Evolutionary conservation across 2,329 filamentous ascomycete genomes (phyloP).

Genomic region (Blastomyces silverae): DNA sequence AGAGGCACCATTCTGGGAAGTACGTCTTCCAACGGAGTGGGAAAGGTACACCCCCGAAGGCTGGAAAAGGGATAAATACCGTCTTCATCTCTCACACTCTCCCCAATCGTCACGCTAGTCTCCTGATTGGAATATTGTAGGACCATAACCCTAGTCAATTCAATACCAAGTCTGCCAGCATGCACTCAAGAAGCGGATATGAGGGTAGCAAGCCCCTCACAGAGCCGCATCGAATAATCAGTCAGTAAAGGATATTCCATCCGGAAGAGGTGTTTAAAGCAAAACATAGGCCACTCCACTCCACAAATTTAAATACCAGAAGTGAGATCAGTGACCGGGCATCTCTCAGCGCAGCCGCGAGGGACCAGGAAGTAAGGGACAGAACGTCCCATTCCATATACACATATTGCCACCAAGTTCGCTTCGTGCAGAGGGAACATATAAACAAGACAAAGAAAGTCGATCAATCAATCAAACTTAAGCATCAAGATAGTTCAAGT

Average conservation of each 20-base stretch:
- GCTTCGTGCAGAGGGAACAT: not conserved
- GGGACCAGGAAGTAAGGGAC: not conserved
- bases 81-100: conserved; percentile 95
- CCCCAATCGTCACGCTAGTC: conserved; percentile 74
- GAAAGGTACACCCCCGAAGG: conserved; percentile 13
- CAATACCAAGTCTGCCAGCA: conserved; percentile 54
- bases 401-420: not conserved
- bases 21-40: conserved; percentile 17
- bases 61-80: conserved; percentile 43
- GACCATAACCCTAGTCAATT: conserved; percentile 62
- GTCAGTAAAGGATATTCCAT: conserved; percentile 2
- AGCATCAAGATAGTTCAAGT: not conserved
- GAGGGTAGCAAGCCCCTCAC: not conserved
- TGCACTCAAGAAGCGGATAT: not conserved
- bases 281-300: not conserved
- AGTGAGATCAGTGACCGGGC: not conserved
- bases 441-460: not conserved
- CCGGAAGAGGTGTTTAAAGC: not conserved
- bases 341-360: not conserved
- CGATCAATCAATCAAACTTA: not conserved
- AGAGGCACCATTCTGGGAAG: not conserved
- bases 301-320: not conserved
- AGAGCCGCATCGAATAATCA: not conserved
- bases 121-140: conserved; percentile 60
- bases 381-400: not conserved